Evolutionary conservation across 176 grass and related monocot genomes (phyloP).

Genomic region (Phyllostachys edulis): DNA sequence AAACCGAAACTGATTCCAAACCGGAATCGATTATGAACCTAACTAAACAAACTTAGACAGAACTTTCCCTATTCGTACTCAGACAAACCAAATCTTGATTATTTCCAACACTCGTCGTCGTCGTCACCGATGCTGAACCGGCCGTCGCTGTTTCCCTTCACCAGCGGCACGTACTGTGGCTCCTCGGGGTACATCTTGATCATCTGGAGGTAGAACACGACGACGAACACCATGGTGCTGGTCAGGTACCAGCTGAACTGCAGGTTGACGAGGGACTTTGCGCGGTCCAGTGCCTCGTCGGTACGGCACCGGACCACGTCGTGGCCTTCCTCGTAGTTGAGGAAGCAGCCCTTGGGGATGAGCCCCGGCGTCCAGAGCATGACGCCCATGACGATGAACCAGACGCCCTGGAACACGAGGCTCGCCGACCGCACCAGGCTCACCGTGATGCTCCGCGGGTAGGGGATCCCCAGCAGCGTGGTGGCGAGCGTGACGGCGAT

Average conservation of each 20-base stretch:
- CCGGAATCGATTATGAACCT: no score
- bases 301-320: conserved; percentile 68
- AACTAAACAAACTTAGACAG: no score
- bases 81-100: no score
- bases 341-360: conserved; percentile 74
- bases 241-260: conserved; percentile 92
- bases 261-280: conserved; percentile 85
- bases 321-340: conserved; percentile 77
- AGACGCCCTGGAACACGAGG: conserved; percentile 80
- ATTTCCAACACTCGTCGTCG: conserved; percentile 36
- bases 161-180: conserved; percentile 65
- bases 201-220: conserved; percentile 58
- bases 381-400: conserved; percentile 83
- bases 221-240: conserved; percentile 51
- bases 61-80: no score
- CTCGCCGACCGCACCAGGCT: conserved; percentile 69
- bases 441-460: conserved; percentile 52
- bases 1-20: no score
- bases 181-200: conserved; percentile 61
- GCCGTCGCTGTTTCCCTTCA: conserved; percentile 29
- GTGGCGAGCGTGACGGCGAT: conserved; percentile 68
- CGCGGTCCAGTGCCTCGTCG: conserved; percentile 60
- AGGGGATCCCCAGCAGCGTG: conserved; percentile 58
- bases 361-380: conserved; percentile 87
- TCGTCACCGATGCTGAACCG: conserved; percentile 47